phyloP scores from a whole-genome alignment of 306 rosid genomes.

The Fragaria vesca region DNA sequence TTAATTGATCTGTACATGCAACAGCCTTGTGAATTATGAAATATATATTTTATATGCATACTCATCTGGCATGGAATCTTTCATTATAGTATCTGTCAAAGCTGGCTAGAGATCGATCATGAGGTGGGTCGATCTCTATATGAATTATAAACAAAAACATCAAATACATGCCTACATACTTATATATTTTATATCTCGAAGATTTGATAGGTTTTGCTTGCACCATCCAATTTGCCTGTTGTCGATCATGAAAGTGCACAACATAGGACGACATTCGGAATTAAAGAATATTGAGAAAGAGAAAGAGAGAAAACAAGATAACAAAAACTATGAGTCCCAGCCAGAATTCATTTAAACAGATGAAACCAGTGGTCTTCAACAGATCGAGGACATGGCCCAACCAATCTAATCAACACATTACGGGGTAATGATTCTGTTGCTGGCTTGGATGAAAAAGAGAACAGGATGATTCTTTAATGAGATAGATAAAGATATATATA shows the following conservation, averaged over 20 bases:
- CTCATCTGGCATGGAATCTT: conserved; percentile 1
- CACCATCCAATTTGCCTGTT: conserved; percentile 11
- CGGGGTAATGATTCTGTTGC: neutral
- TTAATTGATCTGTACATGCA: neutral
- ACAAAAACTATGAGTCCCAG: neutral
- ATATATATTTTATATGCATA: neutral
- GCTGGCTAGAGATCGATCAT: neutral
- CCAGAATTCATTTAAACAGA: neutral
- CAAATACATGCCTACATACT: too few species aligned
- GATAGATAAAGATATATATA: neutral
- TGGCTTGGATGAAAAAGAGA: neutral
- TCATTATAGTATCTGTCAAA: neutral
- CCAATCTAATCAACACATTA: conserved; percentile 9
- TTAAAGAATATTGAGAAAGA: neutral
- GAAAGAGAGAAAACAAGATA: conserved; percentile 6
- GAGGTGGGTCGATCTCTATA: neutral
- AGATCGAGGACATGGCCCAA: conserved; percentile 7
- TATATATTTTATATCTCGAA: neutral
- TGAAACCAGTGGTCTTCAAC: neutral
- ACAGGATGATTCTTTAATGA: neutral
- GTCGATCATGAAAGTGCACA: conserved; percentile 5
- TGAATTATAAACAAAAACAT: neutral
- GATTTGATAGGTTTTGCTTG: conserved; percentile 15
- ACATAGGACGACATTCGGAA: conserved; percentile 1
- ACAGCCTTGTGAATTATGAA: neutral